phyloP scores from a whole-genome alignment of 2,329 filamentous ascomycete species.

The Penicillium expansum region DNA sequence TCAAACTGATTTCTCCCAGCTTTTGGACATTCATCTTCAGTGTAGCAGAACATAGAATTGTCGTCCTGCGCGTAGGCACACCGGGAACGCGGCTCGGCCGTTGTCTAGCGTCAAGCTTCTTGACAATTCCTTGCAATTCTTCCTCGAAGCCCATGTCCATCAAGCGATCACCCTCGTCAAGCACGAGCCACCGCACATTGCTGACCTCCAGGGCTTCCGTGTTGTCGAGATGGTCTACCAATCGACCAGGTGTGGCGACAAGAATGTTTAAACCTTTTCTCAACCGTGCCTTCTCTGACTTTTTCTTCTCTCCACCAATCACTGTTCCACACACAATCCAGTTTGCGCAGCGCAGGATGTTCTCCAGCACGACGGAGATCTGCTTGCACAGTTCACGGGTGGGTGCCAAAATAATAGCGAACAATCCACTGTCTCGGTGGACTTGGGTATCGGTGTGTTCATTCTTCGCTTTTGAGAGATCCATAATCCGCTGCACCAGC shows the following conservation, averaged over 20 bases:
- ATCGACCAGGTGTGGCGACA: constrained; percentile 86
- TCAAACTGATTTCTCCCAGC: constrained; percentile 89
- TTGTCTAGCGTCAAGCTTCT: constrained; percentile 67
- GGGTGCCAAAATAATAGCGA: constrained; percentile 89
- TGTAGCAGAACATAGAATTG: constrained; percentile 90
- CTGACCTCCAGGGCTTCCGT: constrained; percentile 85
- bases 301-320: constrained; percentile 69
- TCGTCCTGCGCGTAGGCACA: constrained; percentile 71
- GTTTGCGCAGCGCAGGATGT: constrained; percentile 79
- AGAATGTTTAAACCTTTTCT: constrained; percentile 94
- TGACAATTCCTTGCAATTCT: constrained; percentile 83
- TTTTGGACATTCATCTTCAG: constrained; percentile 97
- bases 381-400: constrained; percentile 94
- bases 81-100: constrained; percentile 62
- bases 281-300: constrained; percentile 86
- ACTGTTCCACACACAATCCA: constrained; percentile 93
- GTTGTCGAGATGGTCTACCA: constrained; percentile 89
- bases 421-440: constrained; percentile 81
- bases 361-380: constrained; percentile 82
- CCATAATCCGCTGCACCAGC: constrained; percentile 82
- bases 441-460: constrained; percentile 52
- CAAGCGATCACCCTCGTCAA: constrained; percentile 95
- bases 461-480: constrained; percentile 58
- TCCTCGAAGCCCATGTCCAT: constrained; percentile 98
- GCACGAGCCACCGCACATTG: constrained; percentile 86